Base-by-base conservation (phyloP, 345 rosid genomes). In the Syzygium aqueum region DNA sequence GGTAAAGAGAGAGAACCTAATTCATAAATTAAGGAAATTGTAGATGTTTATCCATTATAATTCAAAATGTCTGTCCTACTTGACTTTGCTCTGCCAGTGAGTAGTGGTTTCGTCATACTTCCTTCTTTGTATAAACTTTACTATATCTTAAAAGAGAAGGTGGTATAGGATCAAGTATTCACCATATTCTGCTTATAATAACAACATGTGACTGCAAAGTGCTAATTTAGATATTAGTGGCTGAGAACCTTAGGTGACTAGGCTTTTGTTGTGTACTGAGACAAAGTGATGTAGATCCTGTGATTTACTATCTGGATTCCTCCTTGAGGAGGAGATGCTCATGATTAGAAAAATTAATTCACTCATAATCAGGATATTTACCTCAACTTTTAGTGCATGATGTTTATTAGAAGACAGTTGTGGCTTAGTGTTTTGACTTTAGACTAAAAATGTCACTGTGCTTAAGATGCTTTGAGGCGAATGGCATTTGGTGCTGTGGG, bases 1-100 rank as follows among this genome's bases (percentile, higher is more conserved):
- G 99, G 98, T 96, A 87, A 92, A 88, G 56, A 84, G 86, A 50
- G 56, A 61, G 86, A n/a, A 19, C 5, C 5, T 25, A 21, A 51
- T 87, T 65, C 67, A 30, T 63, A 51, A 17, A 61, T 87, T 51
- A 51, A 51, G 43, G 37, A 84, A 16, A 50, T 53, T 25, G 65
- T 43, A 52, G 61, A 46, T 51, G 40, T 53, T 84, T 53, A 10
- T 53, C 49, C 17, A 52, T 21, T 21, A 17, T n/a, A 30, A 84
- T 84, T 51, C 23, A n/a, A 53, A n/a, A 40, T 84, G 28, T 28
- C 77, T 65, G 16, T 30, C 77, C 37, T 56, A 30, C 61, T 30
- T 19, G 28, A 11, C 46, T 46, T 84, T 53, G 56, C 85, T 83
- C 53, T 27, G 30, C 53, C 40, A 3, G 61, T 56, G 61, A 33